Percentiles rank a stretch among this genome's conserved stretches.
phyloP scores from a whole-genome alignment of 169 alveolate species.

The Cryptosporidium ubiquitum region DNA sequence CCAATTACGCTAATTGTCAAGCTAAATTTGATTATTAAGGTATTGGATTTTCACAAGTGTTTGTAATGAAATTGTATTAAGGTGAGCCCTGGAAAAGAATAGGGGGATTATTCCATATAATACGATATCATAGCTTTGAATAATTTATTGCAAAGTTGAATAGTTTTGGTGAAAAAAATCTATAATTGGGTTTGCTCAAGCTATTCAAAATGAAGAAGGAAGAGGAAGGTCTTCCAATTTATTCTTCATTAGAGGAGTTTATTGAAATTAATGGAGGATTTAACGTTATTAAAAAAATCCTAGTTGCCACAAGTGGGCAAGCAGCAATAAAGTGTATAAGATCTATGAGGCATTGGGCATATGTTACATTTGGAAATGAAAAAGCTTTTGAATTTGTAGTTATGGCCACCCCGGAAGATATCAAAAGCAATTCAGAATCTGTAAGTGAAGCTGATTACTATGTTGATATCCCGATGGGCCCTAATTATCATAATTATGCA shows the following conservation, averaged over 20 bases:
- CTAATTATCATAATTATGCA: conserved; percentile 83
- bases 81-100: background rate
- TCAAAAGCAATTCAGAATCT: conserved; percentile 82
- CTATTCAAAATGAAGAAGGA: background rate
- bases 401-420: conserved; percentile 85
- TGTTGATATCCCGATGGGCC: conserved; percentile 84
- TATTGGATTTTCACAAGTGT: background rate
- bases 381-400: conserved; percentile 82
- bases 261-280: conserved; percentile 31
- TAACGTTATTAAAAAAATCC: conserved; percentile 74
- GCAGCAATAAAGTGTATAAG: conserved; percentile 80
- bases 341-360: conserved; percentile 80
- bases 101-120: background rate
- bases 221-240: conserved; percentile 11
- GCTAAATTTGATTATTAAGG: background rate
- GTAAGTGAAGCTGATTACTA: conserved; percentile 80
- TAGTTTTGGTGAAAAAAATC: background rate
- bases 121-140: background rate
- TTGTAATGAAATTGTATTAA: conserved; percentile 1
- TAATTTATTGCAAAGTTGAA: background rate
- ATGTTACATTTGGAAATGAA: conserved; percentile 78
- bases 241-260: conserved; percentile 51
- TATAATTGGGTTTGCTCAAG: background rate
- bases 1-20: background rate
- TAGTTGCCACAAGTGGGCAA: conserved; percentile 80